Base-by-base conservation (phyloP, 2,329 filamentous ascomycete species). In the Exophiala oligosperma region DNA sequence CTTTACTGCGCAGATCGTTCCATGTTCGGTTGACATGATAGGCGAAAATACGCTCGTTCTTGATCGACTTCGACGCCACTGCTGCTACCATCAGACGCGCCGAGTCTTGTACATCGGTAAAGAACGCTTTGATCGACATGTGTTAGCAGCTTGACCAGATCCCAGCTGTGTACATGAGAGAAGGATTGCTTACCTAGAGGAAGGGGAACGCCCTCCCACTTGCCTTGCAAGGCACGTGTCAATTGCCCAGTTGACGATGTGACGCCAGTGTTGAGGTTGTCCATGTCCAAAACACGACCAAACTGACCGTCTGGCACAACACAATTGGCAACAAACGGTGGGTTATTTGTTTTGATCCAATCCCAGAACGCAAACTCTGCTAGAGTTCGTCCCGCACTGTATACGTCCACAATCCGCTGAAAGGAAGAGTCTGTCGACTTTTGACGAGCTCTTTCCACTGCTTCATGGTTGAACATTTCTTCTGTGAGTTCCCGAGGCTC, bases 101-200 rank as follows among this genome's bases (percentile, higher is more conserved):
- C n/a, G 44, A 48, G 44, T 48, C 44, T 48, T 48, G 44, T 21
- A 48, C 44, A 26, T 48, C 44, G n/a, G 44, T 21, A 14, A 48
- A 26, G n/a, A 21, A 48, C 17, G n/a, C 44, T 48, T 28, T 28
- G 26, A 28, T 28, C 4, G 26, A 28, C 4, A 28, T 28, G 7
- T 28, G 4, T 28, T 28, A 28, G 26, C 26, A 28, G 26, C 7
- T 28, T 4, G 4, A 28, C 26, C 26, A 28, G 7, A 28, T 28
- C 4, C 7, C 26, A 28, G 26, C 26, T 28, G 26, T 28, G 4
- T 28, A 43, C 9, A 4, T 4, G 40, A 9, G 40, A 4, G 26
- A 28, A 28, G 26, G 26, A 4, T 28, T 28, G 26, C 44, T 48
- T 48, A 48, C 44, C 44, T 7, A 48, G n/a, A 5, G 17, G 44